Evolutionary conservation across 106 monocot genomes (phyloP).

Genomic region (Dendrobium chrysotoxum): DNA sequence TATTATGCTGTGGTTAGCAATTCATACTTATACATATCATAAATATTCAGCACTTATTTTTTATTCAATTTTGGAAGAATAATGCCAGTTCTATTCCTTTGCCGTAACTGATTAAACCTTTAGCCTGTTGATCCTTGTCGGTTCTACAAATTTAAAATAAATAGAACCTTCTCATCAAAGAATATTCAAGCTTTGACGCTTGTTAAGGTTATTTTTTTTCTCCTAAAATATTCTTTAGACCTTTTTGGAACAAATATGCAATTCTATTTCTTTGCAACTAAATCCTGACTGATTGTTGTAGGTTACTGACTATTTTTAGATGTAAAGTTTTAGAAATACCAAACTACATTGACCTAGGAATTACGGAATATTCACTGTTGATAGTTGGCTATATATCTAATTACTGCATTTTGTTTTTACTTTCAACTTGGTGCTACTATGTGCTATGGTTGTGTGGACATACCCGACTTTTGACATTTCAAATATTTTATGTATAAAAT

Average conservation of each 20-base stretch:
- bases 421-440: too few relatives aligned
- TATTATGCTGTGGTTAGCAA: neutral
- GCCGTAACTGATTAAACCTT: neutral
- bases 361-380: neutral
- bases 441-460: too few relatives aligned
- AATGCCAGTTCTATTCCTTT: neutral
- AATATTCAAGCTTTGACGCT: neutral
- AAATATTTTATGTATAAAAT: too few relatives aligned
- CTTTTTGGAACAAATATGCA: neutral
- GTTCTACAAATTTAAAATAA: constrained; percentile 1
- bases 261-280: neutral
- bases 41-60: neutral
- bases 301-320: neutral
- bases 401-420: too few relatives aligned
- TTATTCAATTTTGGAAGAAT: neutral
- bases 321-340: neutral
- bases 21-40: neutral
- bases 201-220: neutral
- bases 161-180: neutral
- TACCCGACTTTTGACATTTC: too few relatives aligned
- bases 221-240: neutral
- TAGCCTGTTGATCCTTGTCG: neutral
- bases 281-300: neutral
- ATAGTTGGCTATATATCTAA: neutral
- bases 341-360: neutral